phyloP scores from a whole-genome alignment of 164 flowering plant species.

The Kalanchoe fedtschenkoi region DNA sequence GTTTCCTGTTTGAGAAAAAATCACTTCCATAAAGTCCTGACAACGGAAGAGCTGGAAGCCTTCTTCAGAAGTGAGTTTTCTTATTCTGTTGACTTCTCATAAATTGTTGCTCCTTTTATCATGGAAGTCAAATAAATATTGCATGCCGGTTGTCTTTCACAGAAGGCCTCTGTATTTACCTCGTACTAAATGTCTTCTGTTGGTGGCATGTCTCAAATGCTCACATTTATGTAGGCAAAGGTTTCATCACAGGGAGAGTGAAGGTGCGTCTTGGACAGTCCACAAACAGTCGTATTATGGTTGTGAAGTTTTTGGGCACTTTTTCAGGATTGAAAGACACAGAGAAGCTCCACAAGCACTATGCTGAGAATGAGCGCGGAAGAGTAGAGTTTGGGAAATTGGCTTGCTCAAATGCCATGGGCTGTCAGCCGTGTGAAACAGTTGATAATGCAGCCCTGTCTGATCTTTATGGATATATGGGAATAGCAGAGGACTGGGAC shows the following conservation, averaged over 20 bases:
- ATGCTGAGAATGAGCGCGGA: conserved; percentile 19
- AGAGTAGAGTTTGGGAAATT: conserved; percentile 16
- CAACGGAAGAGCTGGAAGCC: conserved; percentile 19
- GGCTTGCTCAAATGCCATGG: not conserved
- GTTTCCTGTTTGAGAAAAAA: conserved; percentile 14
- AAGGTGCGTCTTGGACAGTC: conserved; percentile 24
- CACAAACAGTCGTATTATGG: conserved; percentile 22
- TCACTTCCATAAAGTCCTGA: conserved; percentile 17
- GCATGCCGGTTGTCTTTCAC: not conserved
- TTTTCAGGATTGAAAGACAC: conserved; percentile 26
- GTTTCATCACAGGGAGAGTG: conserved; percentile 19
- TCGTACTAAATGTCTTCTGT: not conserved
- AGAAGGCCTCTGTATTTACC: too few species aligned
- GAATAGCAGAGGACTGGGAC: conserved; percentile 43
- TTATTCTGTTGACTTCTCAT: not conserved
- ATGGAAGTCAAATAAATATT: not conserved
- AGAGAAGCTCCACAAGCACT: conserved; percentile 21
- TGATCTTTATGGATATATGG: conserved; percentile 29
- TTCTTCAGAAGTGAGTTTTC: conserved; percentile 24
- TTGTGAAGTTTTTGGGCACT: conserved; percentile 27
- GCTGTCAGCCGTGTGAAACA: not conserved
- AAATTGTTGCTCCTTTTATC: not conserved
- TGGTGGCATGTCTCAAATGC: not conserved
- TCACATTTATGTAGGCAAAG: conserved; percentile 18
- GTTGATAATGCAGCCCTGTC: not conserved